Evolutionary conservation across 352 stramenopile species (phyloP), one percentile per base, ranked within the genome.

Genomic region (Pythium aristosporum): DNA sequence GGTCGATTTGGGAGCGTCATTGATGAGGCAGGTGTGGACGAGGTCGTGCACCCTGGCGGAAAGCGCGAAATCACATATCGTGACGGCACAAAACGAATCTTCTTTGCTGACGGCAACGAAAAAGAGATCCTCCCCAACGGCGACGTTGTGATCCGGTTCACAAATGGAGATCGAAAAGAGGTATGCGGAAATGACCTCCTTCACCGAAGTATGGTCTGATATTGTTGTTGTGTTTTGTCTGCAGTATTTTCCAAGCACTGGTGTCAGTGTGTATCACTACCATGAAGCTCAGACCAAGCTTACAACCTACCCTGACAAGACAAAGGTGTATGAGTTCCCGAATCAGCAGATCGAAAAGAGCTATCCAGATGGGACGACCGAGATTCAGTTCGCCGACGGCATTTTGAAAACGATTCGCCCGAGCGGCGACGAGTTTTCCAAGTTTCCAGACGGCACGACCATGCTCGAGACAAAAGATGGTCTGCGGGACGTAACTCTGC

Each of bases 91-190:
- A 89, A 76, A 49, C 78, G 76, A 34, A 91, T 94, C 51, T 64
- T 85, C 44, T 98, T 97, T 70, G 66, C 86, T 2, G 97, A 98
- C 75, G 96, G 96, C 28, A 98, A 96, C 25, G 73, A 89, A 48
- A 99, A 98, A 68, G 89, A 98, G 57, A 86, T 97, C 34, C 72
- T 87, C n/a, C 66, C 80, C 8, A 81, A 97, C 67, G 96, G 96
- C 6, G 88, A 90, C 21, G 83, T 81, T 8, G 72, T 96, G 23
- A 95, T 98, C 47, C 82, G 80, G 10, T 99, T 98, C 69, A 85
- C 77, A 5, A 99, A 99, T 66, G 97, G 97, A 25, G 97, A 99
- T 73, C 77, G 97, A 39, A 98, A 99, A 80, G 89, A 97, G 82
- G 78, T 57, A 47, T 28, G 36, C 11, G 34, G 52, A 55, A 16